Evolutionary conservation across 768 basidiomycete genomes (phyloP).

Genomic region (Leucosporidium scottii): DNA sequence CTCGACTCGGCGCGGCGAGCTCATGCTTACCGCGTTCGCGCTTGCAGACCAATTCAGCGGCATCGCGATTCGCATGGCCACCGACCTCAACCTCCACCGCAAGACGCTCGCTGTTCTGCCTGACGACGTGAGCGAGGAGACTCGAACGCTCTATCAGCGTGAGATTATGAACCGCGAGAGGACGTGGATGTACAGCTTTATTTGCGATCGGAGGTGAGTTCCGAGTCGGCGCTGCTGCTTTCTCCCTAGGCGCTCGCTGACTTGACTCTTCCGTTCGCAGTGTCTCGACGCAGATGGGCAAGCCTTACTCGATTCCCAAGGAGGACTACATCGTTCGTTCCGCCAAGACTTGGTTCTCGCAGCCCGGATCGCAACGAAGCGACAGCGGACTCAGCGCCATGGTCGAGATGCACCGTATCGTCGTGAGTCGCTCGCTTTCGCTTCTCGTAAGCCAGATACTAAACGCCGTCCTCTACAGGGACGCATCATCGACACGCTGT

Average conservation of each 20-base stretch:
- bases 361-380: constrained; percentile 55
- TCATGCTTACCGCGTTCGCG: background rate
- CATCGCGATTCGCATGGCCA: constrained; percentile 66
- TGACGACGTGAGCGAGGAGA: constrained; percentile 66
- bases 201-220: constrained; percentile 29
- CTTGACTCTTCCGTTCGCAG: background rate
- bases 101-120: constrained; percentile 58
- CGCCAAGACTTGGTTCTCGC: constrained; percentile 64
- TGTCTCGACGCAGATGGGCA: constrained; percentile 86
- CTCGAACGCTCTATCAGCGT: constrained; percentile 56
- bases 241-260: background rate
- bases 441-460: background rate
- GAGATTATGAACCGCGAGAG: constrained; percentile 92
- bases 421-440: constrained; percentile 50
- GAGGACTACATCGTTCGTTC: constrained; percentile 84
- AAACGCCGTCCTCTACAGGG: background rate
- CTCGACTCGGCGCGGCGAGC: background rate
- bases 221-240: background rate
- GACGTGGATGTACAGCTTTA: constrained; percentile 64
- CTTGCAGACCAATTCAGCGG: constrained; percentile 30
- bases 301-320: constrained; percentile 72
- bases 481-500: constrained; percentile 78
- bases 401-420: constrained; percentile 40
- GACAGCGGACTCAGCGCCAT: constrained; percentile 70
- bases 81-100: constrained; percentile 88